These are phyloP conservation scores for Coemansia sp. DNA, from an alignment of 192 early-diverging fungal species.

Conservation along the genomic window DNA sequence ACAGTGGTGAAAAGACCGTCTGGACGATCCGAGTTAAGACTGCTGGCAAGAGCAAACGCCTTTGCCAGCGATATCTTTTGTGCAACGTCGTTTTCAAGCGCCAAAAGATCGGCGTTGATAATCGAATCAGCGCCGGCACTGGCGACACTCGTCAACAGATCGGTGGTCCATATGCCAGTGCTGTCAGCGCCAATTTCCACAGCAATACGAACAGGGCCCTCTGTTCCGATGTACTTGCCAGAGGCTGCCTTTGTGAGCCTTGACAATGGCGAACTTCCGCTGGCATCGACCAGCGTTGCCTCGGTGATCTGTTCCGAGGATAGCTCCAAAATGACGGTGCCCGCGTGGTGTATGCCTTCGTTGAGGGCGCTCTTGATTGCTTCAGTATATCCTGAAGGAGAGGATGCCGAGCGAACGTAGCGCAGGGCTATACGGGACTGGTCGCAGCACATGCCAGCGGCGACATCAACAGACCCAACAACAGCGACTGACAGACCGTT, in stretches of 20 bases:
- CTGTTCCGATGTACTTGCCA: constrained; percentile 12
- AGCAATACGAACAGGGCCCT: constrained; percentile 43
- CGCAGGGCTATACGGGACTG: constrained; percentile 41
- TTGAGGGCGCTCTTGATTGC: constrained; percentile 12
- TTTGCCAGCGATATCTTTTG: constrained; percentile 20
- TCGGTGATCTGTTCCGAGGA: constrained; percentile 27
- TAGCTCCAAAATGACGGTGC: constrained; percentile 34
- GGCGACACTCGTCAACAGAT: constrained; percentile 20
- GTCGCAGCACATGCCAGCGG: constrained; percentile 4
- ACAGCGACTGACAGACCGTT: constrained; percentile 40
- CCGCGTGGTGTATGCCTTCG: constrained; percentile 27
- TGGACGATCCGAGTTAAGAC: constrained; percentile 67
- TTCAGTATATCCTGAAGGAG: not conserved
- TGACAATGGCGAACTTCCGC: constrained; percentile 9
- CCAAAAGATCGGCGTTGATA: constrained; percentile 23
- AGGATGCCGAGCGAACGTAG: constrained; percentile 1
- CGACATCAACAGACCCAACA: constrained; percentile 1
- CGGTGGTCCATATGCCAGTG: constrained; percentile 28
- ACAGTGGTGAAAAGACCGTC: constrained; percentile 91
- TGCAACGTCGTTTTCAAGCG: constrained; percentile 8
- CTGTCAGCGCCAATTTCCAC: constrained; percentile 21
- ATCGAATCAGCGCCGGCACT: constrained; percentile 23
- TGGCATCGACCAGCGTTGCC: constrained; percentile 10
- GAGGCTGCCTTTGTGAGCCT: constrained; percentile 19
- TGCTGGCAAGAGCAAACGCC: constrained; percentile 30